Evolutionary conservation across 2,329 filamentous ascomycete species (phyloP), one percentile per base, ranked within the genome.

Genomic region (Pseudocercospora pini-densiflorae): DNA sequence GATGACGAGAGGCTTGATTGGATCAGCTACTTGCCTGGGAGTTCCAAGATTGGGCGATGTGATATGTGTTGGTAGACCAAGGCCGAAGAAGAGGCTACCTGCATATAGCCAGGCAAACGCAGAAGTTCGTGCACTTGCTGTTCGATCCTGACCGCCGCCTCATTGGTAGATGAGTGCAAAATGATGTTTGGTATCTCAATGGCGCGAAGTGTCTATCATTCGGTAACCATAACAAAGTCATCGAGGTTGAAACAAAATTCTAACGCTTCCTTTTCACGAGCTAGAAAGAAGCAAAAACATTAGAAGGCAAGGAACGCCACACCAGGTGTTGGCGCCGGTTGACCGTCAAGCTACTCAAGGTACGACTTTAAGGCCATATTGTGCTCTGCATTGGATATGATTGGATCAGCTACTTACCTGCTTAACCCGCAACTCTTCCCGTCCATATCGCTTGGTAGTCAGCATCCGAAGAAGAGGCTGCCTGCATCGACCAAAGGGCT

Each of bases 351-450:
- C 9, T 31, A 33, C 31, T 33, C 31, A 33, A 33, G 31, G 31
- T 33, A 33, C 31, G 9, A 33, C 31, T 19, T 10, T 24, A 16
- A 21, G 16, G n/a, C 27, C 31, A 33, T 33, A 14, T 33, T 14
- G 31, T 33, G 10, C 31, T 10, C 31, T 31, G 10, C 31, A 33
- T 14, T 21, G 23, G 24, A 16, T 16, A 12, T 21, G 29, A 36
- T 59, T 59, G 55, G 29, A 40, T 59, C 55, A 40, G 55, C 55
- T 59, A 59, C 29, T 59, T 59, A 12, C 55, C 29, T 59, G 55
- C 10, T 5, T 5, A 19, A 5, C 24, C 4, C 45, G 9, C 16
- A 10, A 3, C 2, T 49, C 21, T 49, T n/a, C 21, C 7, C 5
- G 45, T 8, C 1, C 6, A 49, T 49, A 21, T 21, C 6, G 10